Evolutionary conservation across 192 early-diverging fungal species (phyloP), one percentile per base, ranked within the genome.

Genomic region (Backusella luteola): DNA sequence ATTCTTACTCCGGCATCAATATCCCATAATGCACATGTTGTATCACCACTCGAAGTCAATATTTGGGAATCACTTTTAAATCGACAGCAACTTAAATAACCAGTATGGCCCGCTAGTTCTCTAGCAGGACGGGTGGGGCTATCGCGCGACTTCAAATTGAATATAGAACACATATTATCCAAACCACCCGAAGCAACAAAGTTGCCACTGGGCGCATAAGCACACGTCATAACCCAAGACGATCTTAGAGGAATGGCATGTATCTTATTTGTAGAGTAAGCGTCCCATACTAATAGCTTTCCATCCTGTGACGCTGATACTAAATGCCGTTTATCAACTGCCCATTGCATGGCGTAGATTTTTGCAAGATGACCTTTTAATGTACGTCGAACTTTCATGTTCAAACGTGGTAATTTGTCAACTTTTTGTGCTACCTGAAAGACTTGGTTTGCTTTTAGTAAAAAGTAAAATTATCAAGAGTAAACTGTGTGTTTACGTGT

Each of bases 151-250:
- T 93, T 95, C 39, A 98, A 85, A 80, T 98, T 98, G 86, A 97
- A 98, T 81, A 99, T 96, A 23, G 76, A 97, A 85, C 98, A 99
- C 77, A 99, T 93, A 85, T 99, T 99, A 87, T 99, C 98, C 73
- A 99, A 90, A 75, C 98, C 98, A 80, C 98, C 98, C 81, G 97
- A 99, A 70, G 98, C 98, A 12, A 99, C 98, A 84, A 96, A 96
- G 84, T 94, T 95, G 36, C 98, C 96, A 21, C 96, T 96, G 3
- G 98, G 98, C 36, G 97, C 97, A 74, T 98, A 99, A 5, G 98
- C 96, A 80, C 97, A 98, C 35, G 98, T 99, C 98, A 99, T 99
- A 73, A 99, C 98, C 98, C 98, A 99, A 6, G 98, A 99, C 0
- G 98, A 99, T 12, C 96, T 92, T 69, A 99, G 83, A 0, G 98